Evolutionary conservation across 2,329 filamentous ascomycete genomes (phyloP), one percentile per base, ranked within the genome.

Genomic region (Colletotrichum filicis): DNA sequence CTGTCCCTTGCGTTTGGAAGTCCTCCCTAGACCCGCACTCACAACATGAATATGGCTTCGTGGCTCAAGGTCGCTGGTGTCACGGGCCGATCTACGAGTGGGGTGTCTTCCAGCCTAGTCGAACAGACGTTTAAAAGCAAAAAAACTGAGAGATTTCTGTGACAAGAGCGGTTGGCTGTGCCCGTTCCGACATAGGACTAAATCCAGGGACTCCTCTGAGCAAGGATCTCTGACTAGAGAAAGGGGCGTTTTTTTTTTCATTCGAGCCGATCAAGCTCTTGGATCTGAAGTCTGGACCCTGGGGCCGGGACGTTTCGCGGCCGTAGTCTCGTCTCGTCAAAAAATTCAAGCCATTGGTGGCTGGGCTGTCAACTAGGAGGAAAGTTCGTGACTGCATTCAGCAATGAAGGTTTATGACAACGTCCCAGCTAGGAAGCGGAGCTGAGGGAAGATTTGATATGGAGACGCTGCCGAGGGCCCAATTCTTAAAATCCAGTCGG

Each of bases 201-300:
- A 32, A 22, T 28, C 37, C 30, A 67, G 58, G 57, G 37, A 56
- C 19, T 55, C 46, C 28, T 46, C 46, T 8, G 46, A 22, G 66
- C 53, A 65, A 55, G 60, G 46, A 65, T 63, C 28, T n/a, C 22
- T 22, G 16, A 46, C 66, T 60, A 57, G 49, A 59, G 53, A 24
- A 59, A 26, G n/a, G 8, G 55, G 37, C 55, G 26, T 28, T 32
- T 37, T 35, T 30, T 30, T 30, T 35, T 35, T 35, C 32, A n/a
- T 53, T 60, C 16, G n/a, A 68, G 57, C 26, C 60, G 26, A 52
- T 26, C 55, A 61, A 68, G 52, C 12, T 58, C 28, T 52, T 28
- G 46, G 26, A 69, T 65, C 69, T 60, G 14, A 53, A 55, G 59
- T 46, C 46, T 69, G 55, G 70, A 73, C 66, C 59, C 66, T 73